Evolutionary conservation across 2,329 filamentous ascomycete genomes (phyloP).

Genomic region (Aspergillus costaricaensis): DNA sequence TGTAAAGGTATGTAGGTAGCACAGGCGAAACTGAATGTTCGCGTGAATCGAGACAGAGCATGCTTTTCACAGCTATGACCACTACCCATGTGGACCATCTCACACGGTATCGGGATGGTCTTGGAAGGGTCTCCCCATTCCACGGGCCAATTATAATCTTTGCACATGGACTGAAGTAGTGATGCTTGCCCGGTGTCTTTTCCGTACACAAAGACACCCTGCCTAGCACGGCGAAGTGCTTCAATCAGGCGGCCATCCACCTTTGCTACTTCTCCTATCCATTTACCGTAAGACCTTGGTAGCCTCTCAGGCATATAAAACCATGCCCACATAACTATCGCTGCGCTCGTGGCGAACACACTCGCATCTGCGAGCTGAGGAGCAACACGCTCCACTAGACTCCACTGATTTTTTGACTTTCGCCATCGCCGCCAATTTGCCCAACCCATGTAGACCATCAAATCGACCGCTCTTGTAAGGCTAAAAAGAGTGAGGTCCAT

Average conservation of each 20-base stretch:
- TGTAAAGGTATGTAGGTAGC: conserved; percentile 76
- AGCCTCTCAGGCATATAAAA: conserved; percentile 73
- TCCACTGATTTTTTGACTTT: conserved; percentile 32
- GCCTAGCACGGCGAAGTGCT: conserved; percentile 67
- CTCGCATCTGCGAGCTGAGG: conserved; percentile 62
- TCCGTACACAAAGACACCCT: conserved; percentile 69
- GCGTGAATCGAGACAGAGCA: conserved; percentile 66
- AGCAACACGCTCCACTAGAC: conserved; percentile 43
- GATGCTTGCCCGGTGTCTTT: conserved; percentile 69
- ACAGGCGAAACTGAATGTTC: conserved; percentile 73
- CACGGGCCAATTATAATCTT: conserved; percentile 68
- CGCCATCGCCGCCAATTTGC: conserved; percentile 45
- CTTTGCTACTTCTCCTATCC: conserved; percentile 76
- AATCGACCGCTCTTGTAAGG: conserved; percentile 69
- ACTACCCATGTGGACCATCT: conserved; percentile 78
- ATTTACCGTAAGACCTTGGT: conserved; percentile 73
- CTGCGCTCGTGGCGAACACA: conserved; percentile 71
- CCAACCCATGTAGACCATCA: conserved; percentile 69
- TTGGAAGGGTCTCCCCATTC: conserved; percentile 71
- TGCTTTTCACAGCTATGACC: conserved; percentile 73
- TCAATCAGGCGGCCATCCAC: conserved; percentile 74
- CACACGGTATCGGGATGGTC: conserved; percentile 74
- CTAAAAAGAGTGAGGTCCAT: conserved; percentile 83
- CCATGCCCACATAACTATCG: conserved; percentile 86
- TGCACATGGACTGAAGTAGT: conserved; percentile 71